Base-by-base conservation (phyloP, 176 grass and related monocot genomes). In the Saccharum spontaneum region DNA sequence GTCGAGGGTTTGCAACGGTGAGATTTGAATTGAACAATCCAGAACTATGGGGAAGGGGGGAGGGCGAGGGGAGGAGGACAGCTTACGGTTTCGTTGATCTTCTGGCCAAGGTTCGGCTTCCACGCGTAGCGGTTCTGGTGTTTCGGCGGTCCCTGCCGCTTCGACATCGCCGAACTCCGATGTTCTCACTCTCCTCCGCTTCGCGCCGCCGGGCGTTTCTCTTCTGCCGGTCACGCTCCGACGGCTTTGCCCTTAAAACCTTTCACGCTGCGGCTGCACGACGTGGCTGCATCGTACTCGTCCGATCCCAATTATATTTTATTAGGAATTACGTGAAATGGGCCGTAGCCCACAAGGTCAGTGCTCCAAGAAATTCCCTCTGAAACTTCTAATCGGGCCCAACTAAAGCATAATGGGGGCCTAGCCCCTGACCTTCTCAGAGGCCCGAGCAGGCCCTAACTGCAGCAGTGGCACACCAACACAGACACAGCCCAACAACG, bases 121-220 rank as follows among this genome's bases (percentile, higher is more conserved):
- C 93, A 98, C 0, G 91, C 91, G 91, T 78, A 95, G 59, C 48
- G 18, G 86, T 98, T 98, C 87, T 95, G 96, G 87, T 98, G 96
- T 87, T 98, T 98, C 52, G 96, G 96, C 31, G 96, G 93, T 23
- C 96, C 96, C 80, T 90, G 87, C 26, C 88, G 79, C 85, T 86
- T 82, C 59, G 95, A 92, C 95, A 92, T 97, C 26, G 67, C 67
- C 37, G 64, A 54, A 38, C 10, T 69, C 30, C 71, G 71, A 28
- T 15, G 45, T 38, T 41, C 40, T 59, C 78, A 26, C 23, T 71
- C 14, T 40, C 80, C 28, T 45, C 44, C 41, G 39, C 72, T 49
- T 69, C 84, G 60, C 75, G 84, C 80, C 84, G 89, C 74, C 88
- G 80, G 75, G 36, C 12, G 41, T 4, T 31, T 34, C 28, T 64